Base-by-base conservation (phyloP, 2,329 filamentous ascomycete genomes). In the Sphaerulina populicola region DNA sequence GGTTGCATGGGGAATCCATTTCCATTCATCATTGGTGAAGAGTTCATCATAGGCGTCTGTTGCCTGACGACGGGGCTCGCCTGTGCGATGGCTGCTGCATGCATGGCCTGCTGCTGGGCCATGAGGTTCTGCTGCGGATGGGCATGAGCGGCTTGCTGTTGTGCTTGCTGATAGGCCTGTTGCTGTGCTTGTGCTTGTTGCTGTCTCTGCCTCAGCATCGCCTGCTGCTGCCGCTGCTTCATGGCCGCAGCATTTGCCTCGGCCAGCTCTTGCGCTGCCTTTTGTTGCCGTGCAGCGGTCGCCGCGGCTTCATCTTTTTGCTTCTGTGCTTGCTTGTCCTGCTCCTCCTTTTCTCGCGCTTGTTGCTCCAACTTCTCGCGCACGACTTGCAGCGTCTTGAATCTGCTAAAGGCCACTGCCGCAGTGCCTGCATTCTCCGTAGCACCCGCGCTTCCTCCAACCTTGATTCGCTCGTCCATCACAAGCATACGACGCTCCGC, bases 401-500 rank as follows among this genome's bases (percentile, higher is more conserved):
- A 97, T 35, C 86, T 82, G 60, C 93, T 89, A 66, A 97, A 96
- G 27, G 85, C 88, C 61, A 61, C 54, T 2, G 84, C 78, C n/a
- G 81, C 77, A 5, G 78, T 77, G 15, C 81, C 80, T 56, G 87
- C 82, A 7, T 81, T 83, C 64, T 94, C 89, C 15, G 76, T 76
- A 6, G 77, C 77, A 37, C 67, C 68, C 15, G 77, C 74, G 3
- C 78, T 76, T 11, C 75, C 74, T 37, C 74, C 78, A 1, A 84
- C 76, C 10, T 81, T 78, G 53, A 89, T 77, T 5, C 88, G 80
- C 61, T 96, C 91, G 63, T 98, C 93, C 70, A 90, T 81, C 18
- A 88, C 83, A 45, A 97, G 82, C 88, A 98, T 93, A 60, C 88
- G 94, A 42, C 88, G 81, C 69, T 98, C 90, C 57, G 88, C 83